These are phyloP conservation scores for Diplodia intermedia DNA, from an alignment of 2,329 filamentous ascomycete species.

Conservation along the genomic window DNA sequence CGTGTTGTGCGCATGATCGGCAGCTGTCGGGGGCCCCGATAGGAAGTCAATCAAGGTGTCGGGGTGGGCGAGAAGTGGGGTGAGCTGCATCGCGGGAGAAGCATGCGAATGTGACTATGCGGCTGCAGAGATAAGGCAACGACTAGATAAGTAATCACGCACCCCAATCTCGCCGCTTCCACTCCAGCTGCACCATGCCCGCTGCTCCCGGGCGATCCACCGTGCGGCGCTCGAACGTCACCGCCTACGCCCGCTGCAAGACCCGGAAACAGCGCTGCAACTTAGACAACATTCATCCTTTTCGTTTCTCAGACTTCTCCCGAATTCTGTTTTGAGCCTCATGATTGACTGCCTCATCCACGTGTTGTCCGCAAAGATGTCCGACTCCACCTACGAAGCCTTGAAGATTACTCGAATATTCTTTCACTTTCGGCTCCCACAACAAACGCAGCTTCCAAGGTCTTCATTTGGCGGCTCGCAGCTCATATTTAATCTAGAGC, in stretches of 20 bases:
- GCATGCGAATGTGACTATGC: too few species aligned
- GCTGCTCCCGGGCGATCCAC: slow-evolving; percentile 2
- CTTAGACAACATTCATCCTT: too few species aligned
- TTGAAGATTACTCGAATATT: slow-evolving; percentile 30
- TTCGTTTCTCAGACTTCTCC: slow-evolving; percentile 26
- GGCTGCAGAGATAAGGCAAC: too few species aligned
- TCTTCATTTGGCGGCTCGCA: slow-evolving; percentile 31
- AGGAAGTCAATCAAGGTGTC: too few species aligned
- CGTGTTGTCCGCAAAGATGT: slow-evolving; percentile 32
- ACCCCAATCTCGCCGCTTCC: too few species aligned
- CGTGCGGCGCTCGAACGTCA: slow-evolving; percentile 12
- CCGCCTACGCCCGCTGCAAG: slow-evolving; percentile 7
- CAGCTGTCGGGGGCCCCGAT: too few species aligned
- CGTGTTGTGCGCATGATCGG: too few species aligned
- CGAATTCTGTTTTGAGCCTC: slow-evolving; percentile 27
- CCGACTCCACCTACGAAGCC: slow-evolving; percentile 31
- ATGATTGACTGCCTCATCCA: slow-evolving; percentile 31
- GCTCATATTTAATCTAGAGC: slow-evolving; percentile 33
- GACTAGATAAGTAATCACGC: too few species aligned
- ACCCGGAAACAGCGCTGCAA: slow-evolving; percentile 6
- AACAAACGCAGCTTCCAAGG: slow-evolving; percentile 33
- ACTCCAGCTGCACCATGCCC: not conserved
- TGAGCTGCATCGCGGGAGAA: too few species aligned
- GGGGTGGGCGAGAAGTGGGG: too few species aligned
- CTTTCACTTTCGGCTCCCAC: slow-evolving; percentile 32